phyloP scores from a whole-genome alignment of 176 grass and related monocot species.

The Coix lacrymajobi region DNA sequence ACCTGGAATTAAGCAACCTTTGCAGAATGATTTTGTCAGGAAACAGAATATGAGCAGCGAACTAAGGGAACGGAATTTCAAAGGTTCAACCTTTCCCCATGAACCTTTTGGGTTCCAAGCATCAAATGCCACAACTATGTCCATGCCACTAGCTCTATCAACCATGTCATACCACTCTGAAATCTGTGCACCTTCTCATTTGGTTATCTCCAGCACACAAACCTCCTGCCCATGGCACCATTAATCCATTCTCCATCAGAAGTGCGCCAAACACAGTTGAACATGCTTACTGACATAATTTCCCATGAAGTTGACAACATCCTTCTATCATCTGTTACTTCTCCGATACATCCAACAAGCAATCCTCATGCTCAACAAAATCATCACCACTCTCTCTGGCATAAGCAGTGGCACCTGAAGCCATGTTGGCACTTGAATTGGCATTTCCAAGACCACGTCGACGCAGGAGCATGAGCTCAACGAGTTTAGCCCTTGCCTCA shows the following conservation, averaged over 20 bases:
- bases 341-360: not conserved
- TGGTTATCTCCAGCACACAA: not conserved
- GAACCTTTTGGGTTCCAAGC: not conserved
- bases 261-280: not conserved
- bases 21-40: not conserved
- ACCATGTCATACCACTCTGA: not conserved
- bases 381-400: not conserved
- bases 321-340: not conserved
- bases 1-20: not conserved
- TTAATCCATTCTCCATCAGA: not conserved
- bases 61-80: not conserved
- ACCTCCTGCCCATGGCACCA: not conserved
- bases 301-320: not conserved
- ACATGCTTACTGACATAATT: not conserved
- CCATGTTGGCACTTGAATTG: constrained; percentile 29
- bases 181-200: not conserved
- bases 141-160: not conserved
- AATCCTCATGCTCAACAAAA: constrained; percentile 6
- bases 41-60: not conserved
- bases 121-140: not conserved
- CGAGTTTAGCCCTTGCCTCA: constrained; percentile 55
- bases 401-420: not conserved
- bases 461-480: constrained; percentile 78
- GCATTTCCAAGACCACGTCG: constrained; percentile 44
- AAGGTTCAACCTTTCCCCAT: not conserved